Evolutionary conservation across 176 grass and related monocot genomes (phyloP), one percentile per base, ranked within the genome.

Genomic region (Metroxylon sagu): DNA sequence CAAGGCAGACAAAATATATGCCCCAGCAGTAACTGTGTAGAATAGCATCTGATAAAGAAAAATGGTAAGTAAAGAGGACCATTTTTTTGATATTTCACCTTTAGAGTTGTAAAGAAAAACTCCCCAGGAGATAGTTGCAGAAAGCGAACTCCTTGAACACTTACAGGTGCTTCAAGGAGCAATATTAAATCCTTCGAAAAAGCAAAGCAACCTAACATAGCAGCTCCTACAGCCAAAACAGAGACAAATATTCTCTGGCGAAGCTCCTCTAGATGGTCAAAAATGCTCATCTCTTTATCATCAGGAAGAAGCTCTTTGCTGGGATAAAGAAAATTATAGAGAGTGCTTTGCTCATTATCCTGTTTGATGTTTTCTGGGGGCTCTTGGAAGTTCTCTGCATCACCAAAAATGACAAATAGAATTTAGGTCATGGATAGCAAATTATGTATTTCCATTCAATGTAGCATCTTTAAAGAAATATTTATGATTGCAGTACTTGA

Each of bases 81-180:
- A 43, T 43, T 12, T 43, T 43, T 10, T 25, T 14, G 29, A 29
- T 60, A 26, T 18, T 61, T 88, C 72, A 97, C 93, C 93, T 97
- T 97, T 18, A 97, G 19, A 69, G 93, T 91, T 54, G 93, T 97
- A 79, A 97, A 97, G 87, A 97, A 97, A 77, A 97, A 97, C 43
- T 97, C 93, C 16, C 93, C 87, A 83, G 93, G 93, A 31, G 93
- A 97, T 5, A 97, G 81, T 72, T 97, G 93, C 69, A 97, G 68
- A 64, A 97, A 97, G 12, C 93, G 72, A 56, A 97, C 93, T 77
- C 93, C 93, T 66, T 97, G 93, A 66, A 59, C 70, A 73, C 81
- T 88, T 64, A 97, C 93, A 39, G 93, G 93, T 14, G 84, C 93
- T 74, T 97, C 93, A 56, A 97, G 70, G 72, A 97, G 77, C 48